These are phyloP conservation scores for Aristolochia contorta DNA, from an alignment of 164 flowering plant genomes.

Conservation along the genomic window DNA sequence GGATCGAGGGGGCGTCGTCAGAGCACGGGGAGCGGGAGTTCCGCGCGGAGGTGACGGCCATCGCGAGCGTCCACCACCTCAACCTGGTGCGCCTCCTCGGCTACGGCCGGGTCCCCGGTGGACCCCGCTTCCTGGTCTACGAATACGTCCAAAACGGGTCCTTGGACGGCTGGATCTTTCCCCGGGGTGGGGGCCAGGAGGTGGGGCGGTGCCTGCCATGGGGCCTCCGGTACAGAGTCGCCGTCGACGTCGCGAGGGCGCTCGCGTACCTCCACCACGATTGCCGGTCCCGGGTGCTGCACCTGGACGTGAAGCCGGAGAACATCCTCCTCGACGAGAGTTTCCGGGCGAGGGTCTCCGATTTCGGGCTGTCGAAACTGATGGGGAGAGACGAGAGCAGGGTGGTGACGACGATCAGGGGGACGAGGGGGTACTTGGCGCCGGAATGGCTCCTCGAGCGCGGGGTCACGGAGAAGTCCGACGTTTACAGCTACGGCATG, in stretches of 20 bases:
- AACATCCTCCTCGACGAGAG: conserved; percentile 74
- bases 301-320: conserved; percentile 91
- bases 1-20: conserved; percentile 50
- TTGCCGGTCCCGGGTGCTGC: conserved; percentile 62
- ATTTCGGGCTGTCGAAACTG: conserved; percentile 83
- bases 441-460: conserved; percentile 84
- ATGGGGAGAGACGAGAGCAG: conserved; percentile 74
- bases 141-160: conserved; percentile 71
- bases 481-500: conserved; percentile 87
- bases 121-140: conserved; percentile 54
- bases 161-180: conserved; percentile 76
- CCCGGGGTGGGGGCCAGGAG: conserved; percentile 6
- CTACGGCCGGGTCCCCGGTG: conserved; percentile 32
- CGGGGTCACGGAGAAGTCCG: conserved; percentile 71
- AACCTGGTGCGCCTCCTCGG: conserved; percentile 75
- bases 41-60: conserved; percentile 73
- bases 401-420: conserved; percentile 51
- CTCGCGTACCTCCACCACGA: conserved; percentile 79
- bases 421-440: conserved; percentile 83
- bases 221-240: conserved; percentile 56
- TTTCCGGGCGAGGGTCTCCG: conserved; percentile 51
- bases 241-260: conserved; percentile 72
- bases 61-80: conserved; percentile 73
- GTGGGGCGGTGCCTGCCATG: conserved; percentile 49
- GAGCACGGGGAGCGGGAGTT: conserved; percentile 70